These are phyloP conservation scores for Pythium plurisporium DNA, from an alignment of 352 stramenopile species.

Conservation along the genomic window DNA sequence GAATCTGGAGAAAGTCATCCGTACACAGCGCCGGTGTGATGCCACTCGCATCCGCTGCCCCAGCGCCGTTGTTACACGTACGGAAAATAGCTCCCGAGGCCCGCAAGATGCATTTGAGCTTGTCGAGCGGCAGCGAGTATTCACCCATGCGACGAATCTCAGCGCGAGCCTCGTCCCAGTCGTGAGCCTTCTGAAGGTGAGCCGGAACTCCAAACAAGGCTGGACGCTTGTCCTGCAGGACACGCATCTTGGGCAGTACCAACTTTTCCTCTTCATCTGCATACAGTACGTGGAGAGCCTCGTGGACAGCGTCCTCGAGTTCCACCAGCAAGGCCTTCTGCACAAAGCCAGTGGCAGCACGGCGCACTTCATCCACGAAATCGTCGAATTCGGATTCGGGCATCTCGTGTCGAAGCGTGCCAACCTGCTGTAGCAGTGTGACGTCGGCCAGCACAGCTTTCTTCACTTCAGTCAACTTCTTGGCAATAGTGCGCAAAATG, in stretches of 20 bases:
- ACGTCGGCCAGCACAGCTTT: slow-evolving; percentile 41
- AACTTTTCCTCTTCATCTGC: slow-evolving; percentile 41
- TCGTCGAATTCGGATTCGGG: slow-evolving; percentile 50
- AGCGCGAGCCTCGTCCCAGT: slow-evolving; percentile 53
- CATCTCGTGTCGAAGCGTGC: slow-evolving; percentile 25
- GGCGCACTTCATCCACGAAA: slow-evolving; percentile 55
- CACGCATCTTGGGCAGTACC: slow-evolving; percentile 51
- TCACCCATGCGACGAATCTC: slow-evolving; percentile 52
- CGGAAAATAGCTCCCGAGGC: slow-evolving; percentile 51
- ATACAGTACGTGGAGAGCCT: slow-evolving; percentile 45
- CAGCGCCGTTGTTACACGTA: slow-evolving; percentile 25
- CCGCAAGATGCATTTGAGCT: slow-evolving; percentile 67
- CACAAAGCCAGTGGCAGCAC: slow-evolving; percentile 43
- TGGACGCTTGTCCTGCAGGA: slow-evolving; percentile 46
- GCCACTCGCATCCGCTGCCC: slow-evolving; percentile 25
- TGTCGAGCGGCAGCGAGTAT: slow-evolving; percentile 60
- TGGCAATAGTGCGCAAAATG: slow-evolving; percentile 41
- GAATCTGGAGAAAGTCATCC: slow-evolving; percentile 62
- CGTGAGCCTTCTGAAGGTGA: slow-evolving; percentile 38
- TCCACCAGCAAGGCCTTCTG: slow-evolving; percentile 48
- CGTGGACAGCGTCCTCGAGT: slow-evolving; percentile 59
- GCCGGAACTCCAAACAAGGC: slow-evolving; percentile 50
- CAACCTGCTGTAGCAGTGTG: slow-evolving; percentile 33
- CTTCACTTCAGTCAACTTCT: slow-evolving; percentile 55
- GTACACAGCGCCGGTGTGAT: slow-evolving; percentile 37